Evolutionary conservation across 2,329 filamentous ascomycete species (phyloP), one percentile per base, ranked within the genome.

Genomic region (Scopulariopsis brevicaulis): DNA sequence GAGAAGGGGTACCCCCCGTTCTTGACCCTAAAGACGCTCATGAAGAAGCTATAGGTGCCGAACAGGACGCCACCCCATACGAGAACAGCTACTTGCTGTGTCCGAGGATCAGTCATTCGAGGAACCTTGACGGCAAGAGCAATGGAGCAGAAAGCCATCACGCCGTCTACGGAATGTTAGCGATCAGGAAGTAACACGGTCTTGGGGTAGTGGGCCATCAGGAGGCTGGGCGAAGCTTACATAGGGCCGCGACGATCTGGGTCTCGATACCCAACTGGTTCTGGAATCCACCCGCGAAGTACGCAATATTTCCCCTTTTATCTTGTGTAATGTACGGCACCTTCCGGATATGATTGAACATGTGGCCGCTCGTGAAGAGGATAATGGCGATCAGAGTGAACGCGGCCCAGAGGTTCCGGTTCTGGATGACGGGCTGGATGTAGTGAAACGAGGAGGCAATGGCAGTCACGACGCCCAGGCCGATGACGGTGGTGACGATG

Each of bases 311-410:
- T 20, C 94, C 94, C 58, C 82, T 84, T 43, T 90, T 90, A 69
- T 97, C 85, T 50, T 87, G 89, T 50, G 85, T 80, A 35, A 97
- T 90, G 66, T 99, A 99, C 2, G 94, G 94, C 2, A 95, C 90
- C 71, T 94, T 93, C 65, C 95, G 84, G 68, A 99, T 99, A 69
- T 96, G 92, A 73, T 97, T 99, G 81, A 95, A 99, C 95, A 99
- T 99, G 74, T 97, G 92, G 46, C 94, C 95, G 65, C 89, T 94
- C 53, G 88, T 96, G 74, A 97, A 99, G 59, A 96, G 78, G 50
- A 99, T 81, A 62, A 99, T 92, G 15, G 85, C 79, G 66, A 97
- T 91, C 64, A 99, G 77, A 71, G 89, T 96, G 66, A 95, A 73
- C 24, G 89, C 90, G 25, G 93, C 92, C 94, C 94, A 99, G 20